Base-by-base conservation (phyloP, 2,329 filamentous ascomycete genomes). In the Phialocephala subalpina region DNA sequence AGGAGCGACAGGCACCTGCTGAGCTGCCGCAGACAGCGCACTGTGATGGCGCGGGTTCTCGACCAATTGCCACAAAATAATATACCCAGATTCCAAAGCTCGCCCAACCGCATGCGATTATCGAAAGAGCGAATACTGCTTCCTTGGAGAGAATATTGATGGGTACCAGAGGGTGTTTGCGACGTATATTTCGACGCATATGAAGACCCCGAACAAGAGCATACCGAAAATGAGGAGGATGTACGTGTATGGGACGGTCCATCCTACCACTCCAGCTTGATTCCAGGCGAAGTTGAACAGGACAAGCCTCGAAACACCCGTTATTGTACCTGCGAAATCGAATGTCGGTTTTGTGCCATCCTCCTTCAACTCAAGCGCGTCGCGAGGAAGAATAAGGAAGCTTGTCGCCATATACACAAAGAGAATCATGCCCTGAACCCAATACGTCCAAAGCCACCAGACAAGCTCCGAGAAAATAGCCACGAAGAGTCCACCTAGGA, bases 201-300 rank as follows among this genome's bases (percentile, higher is more conserved):
- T 81, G 73, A 91, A 92, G 1, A 80, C 73, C 0, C 75, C 77
- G 3, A 87, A 75, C 2, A 90, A 77, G 0, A 88, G 36, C 1
- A 86, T 59, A 0, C 88, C 87, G 1, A 89, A 66, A 38, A 68
- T 67, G 20, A 69, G 35, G 18, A 67, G 61, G 25, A 68, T 53
- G 36, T 68, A 70, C 12, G 61, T 66, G 49, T 72, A 73, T 18
- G 70, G 67, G 7, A 57, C 56, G 3, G 29, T 25, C 69, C 71
- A 73, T 22, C 66, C 64, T 36, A 70, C 65, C 9, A 69, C 60
- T 14, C 58, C 60, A n/a, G 64, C 64, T 42, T 69, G 67, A 45
- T 86, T 87, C 75, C 83, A 83, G 0, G 83, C 83, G 61, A 87
- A 83, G 63, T 86, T 84, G 73, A 87, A 78, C n/a, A 85, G 78